These are phyloP conservation scores for Obba rivulosa DNA, from an alignment of 768 basidiomycete genomes.

Conservation along the genomic window DNA sequence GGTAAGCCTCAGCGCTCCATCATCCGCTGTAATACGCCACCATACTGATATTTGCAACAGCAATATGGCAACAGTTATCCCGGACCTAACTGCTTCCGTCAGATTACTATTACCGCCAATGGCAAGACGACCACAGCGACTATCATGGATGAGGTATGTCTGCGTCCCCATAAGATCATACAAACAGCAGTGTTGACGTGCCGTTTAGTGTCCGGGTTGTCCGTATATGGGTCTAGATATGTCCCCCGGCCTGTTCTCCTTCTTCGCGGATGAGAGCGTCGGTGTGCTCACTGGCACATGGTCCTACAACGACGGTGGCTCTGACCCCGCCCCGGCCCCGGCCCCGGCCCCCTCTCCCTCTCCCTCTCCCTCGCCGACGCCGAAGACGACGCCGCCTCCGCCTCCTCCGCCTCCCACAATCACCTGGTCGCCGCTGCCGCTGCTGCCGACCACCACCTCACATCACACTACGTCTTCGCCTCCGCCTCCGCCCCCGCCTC, in stretches of 20 bases:
- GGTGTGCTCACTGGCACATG: constrained; percentile 64
- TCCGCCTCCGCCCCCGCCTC: constrained; percentile 8
- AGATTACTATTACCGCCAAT: constrained; percentile 54
- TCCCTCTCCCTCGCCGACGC: constrained; percentile 5
- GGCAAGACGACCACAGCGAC: constrained; percentile 54
- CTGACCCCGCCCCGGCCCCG: constrained; percentile 11
- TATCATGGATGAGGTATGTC: constrained; percentile 57
- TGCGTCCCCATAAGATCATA: background rate
- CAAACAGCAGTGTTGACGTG: background rate
- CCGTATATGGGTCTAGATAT: constrained; percentile 64
- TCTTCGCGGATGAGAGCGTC: constrained; percentile 41
- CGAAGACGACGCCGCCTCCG: constrained; percentile 11
- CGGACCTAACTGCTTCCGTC: constrained; percentile 56
- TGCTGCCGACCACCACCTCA: constrained; percentile 3
- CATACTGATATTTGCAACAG: constrained; percentile 15
- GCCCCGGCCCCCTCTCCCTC: constrained; percentile 22
- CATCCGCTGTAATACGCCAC: too few species aligned
- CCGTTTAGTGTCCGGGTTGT: constrained; percentile 60
- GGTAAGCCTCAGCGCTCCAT: constrained; percentile 22
- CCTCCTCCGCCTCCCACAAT: constrained; percentile 12
- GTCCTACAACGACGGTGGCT: constrained; percentile 43
- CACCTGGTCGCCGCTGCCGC: constrained; percentile 11
- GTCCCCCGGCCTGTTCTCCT: constrained; percentile 57
- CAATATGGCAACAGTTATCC: constrained; percentile 61
- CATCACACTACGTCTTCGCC: constrained; percentile 20